phyloP scores from a whole-genome alignment of 2,329 filamentous ascomycete genomes.

The Pseudophaeomoniella oleicola region DNA sequence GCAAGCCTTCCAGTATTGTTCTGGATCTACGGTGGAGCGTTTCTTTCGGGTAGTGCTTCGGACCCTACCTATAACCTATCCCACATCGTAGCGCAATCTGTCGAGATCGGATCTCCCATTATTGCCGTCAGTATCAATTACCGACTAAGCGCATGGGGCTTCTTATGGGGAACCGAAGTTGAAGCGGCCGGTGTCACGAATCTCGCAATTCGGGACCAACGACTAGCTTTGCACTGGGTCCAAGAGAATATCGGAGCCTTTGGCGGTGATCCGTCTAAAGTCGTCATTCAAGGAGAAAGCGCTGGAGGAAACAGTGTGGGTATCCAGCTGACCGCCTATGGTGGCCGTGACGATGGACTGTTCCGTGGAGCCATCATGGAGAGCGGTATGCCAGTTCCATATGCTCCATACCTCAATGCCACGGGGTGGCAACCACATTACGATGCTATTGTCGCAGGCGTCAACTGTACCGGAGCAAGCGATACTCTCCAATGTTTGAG shows the following conservation, averaged over 20 bases:
- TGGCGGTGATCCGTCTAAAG: constrained; percentile 9
- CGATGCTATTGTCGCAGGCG: constrained; percentile 42
- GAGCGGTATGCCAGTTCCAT: constrained; percentile 29
- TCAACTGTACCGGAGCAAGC: constrained; percentile 41
- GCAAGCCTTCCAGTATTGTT: constrained; percentile 39
- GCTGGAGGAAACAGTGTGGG: constrained; percentile 37
- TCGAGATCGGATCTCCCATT: constrained; percentile 37
- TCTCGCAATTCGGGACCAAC: constrained; percentile 31
- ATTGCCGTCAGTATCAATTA: constrained; percentile 43
- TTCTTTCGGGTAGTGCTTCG: constrained; percentile 32
- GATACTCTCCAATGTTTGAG: constrained; percentile 56
- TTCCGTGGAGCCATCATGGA: constrained; percentile 39
- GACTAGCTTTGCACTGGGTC: constrained; percentile 9
- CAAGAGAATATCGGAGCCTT: constrained; percentile 10
- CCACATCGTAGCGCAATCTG: constrained; percentile 40
- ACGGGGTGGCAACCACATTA: constrained; percentile 42
- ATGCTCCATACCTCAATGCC: constrained; percentile 16
- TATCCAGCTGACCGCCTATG: constrained; percentile 38
- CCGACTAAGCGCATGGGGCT: constrained; percentile 37
- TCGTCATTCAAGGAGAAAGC: constrained; percentile 36
- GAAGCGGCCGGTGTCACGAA: constrained; percentile 28
- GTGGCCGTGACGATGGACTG: constrained; percentile 37
- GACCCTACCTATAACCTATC: constrained; percentile 50
- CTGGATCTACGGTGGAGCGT: constrained; percentile 48
- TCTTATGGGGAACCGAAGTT: constrained; percentile 27